These are phyloP conservation scores for Globisporangium middletonii DNA, from an alignment of 352 stramenopile genomes.

Conservation along the genomic window DNA sequence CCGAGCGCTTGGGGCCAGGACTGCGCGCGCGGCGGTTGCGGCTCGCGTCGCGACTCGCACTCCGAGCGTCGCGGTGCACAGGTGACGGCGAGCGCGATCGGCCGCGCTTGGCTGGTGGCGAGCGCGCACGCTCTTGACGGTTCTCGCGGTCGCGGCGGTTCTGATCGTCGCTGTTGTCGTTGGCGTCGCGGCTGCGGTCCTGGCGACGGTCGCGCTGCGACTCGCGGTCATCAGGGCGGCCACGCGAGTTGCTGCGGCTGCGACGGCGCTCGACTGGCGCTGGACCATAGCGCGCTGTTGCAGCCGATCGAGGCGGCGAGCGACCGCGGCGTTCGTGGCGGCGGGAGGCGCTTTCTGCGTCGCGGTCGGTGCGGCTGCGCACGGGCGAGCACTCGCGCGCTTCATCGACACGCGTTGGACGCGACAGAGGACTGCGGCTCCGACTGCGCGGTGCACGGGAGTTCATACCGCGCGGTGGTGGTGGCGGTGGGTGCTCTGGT, in stretches of 20 bases:
- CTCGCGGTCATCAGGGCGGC: conserved; percentile 1
- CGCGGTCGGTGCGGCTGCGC: not conserved
- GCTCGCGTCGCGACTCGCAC: not conserved
- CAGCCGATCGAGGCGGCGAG: conserved; percentile 20
- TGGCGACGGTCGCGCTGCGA: not conserved
- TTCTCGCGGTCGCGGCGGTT: not conserved
- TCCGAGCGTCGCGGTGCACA: conserved; percentile 11
- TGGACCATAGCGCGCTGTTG: conserved; percentile 4
- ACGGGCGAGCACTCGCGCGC: too few species aligned
- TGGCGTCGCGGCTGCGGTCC: not conserved
- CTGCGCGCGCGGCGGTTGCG: not conserved
- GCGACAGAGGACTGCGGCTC: conserved; percentile 7
- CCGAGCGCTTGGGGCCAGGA: conserved; percentile 6
- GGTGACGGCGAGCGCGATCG: conserved; percentile 38
- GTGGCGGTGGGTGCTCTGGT: not conserved
- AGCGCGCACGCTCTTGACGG: not conserved
- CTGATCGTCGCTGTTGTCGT: not conserved
- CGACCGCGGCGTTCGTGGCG: conserved; percentile 7
- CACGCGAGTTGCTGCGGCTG: conserved; percentile 5
- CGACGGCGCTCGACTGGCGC: conserved; percentile 4
- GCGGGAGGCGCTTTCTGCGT: not conserved
- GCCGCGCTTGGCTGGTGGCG: conserved; percentile 12
- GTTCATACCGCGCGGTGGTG: conserved; percentile 1
- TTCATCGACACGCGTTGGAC: not conserved
- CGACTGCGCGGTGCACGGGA: conserved; percentile 10